Evolutionary conservation across 129 eudicot genomes (phyloP), one percentile per base, ranked within the genome.

Genomic region (Scalesia atractyloides): DNA sequence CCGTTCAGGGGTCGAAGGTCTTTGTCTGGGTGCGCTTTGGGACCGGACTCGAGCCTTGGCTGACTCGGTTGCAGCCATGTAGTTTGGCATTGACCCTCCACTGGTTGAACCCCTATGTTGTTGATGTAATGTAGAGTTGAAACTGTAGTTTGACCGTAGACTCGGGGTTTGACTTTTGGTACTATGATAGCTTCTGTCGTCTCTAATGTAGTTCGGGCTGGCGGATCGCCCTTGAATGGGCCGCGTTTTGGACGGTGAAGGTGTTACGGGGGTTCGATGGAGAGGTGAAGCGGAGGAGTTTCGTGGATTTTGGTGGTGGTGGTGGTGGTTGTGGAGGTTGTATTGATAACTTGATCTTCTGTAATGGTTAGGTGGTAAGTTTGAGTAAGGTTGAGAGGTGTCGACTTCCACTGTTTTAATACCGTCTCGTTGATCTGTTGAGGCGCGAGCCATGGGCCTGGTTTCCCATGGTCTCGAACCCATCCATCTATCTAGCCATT

Each of bases 1-100:
- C 57, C 88, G 74, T 53, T 87, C 97, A 0, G 97, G 95, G 20
- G 97, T 88, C 1, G 85, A 61, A 18, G 88, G 89, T 72, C 95
- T 80, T 64, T 88, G 95, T 70, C 91, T 82, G 0, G 97, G 97
- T 20, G 97, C 91, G 67, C 97, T 91, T 66, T 87, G 97, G 20
- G 97, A 87, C 60, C 97, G 85, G 7, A 80, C 70, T 46, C 95
- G 75, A 12, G 97, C 91, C 84, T 83, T 87, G 3, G 97, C 95
- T 15, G 97, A 91, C 76, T 91, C 97, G 0, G 97, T 91, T 73
- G 95, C 91, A 70, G 89, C 91, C 97, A 91, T 91, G 82, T 91
- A 87, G 44, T 88, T 88, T 24, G 97, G 97, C 58, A 82, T 64
- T 41, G 87, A 10, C 18, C 82, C 78, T 24, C 76, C 76, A 8